A percentile compares a stretch with the other conserved stretches of the same genome.
Evolutionary conservation across 2,329 filamentous ascomycete genomes (phyloP).

Genomic region (Didymella lethalis): DNA sequence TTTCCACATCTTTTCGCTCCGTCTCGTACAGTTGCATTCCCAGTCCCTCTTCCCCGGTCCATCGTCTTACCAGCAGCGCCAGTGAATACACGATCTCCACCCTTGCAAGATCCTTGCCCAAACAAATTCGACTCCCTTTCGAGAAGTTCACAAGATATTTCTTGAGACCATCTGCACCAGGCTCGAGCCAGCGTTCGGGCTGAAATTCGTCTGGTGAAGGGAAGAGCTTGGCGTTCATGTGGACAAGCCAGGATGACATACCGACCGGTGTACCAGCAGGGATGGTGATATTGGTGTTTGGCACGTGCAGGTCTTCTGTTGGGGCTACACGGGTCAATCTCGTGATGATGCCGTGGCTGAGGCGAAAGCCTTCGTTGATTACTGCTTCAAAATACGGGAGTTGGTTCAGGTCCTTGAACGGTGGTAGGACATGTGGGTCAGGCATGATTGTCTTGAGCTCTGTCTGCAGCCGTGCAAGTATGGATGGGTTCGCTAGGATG

Average conservation of each 20-base stretch:
- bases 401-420: constrained; percentile 17
- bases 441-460: constrained; percentile 30
- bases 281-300: constrained; percentile 19
- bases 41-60: constrained; percentile 2
- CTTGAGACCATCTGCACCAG: constrained; percentile 27
- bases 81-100: constrained; percentile 34
- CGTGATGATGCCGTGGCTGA: constrained; percentile 35
- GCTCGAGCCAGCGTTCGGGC: constrained; percentile 42
- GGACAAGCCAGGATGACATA: constrained; percentile 30
- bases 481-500: constrained; percentile 30
- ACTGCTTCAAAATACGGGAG: constrained; percentile 34
- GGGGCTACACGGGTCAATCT: constrained; percentile 32
- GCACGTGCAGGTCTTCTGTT: constrained; percentile 25
- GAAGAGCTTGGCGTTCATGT: constrained; percentile 33
- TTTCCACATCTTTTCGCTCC: constrained; percentile 27
- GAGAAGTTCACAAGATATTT: constrained; percentile 52
- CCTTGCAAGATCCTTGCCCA: constrained; percentile 51
- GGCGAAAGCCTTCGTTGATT: constrained; percentile 35
- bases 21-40: constrained; percentile 36
- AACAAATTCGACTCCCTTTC: constrained; percentile 51
- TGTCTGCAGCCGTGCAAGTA: constrained; percentile 22
- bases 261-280: constrained; percentile 36
- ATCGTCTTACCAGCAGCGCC: constrained; percentile 17
- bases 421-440: background rate
- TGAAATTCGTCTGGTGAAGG: constrained; percentile 29